These are phyloP conservation scores for Exobasidium cylindrosporum DNA, from an alignment of 1,284 basidiomycete species.

Conservation along the genomic window DNA sequence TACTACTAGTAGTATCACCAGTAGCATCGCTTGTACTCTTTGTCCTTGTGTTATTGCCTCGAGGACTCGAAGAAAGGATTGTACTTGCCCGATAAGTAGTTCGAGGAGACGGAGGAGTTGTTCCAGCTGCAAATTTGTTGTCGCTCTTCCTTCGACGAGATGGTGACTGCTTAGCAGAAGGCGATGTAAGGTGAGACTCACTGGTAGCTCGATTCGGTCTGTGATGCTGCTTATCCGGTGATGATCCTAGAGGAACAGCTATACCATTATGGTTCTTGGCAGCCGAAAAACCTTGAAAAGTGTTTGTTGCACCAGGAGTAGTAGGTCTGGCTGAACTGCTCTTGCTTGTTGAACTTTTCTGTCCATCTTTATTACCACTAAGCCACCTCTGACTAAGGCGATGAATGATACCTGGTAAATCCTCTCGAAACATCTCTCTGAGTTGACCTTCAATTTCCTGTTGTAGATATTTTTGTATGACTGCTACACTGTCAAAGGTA, in stretches of 20 bases:
- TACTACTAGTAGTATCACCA: too few species aligned
- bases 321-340: background rate
- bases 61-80: background rate
- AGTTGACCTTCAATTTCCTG: slow-evolving; percentile 92
- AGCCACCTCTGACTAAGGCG: slow-evolving; percentile 89
- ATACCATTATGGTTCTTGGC: background rate
- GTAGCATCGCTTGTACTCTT: background rate
- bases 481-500: slow-evolving; percentile 96
- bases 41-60: background rate
- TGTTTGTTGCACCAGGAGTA: background rate
- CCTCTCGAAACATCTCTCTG: slow-evolving; percentile 95
- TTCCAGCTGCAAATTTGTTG: background rate
- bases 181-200: background rate
- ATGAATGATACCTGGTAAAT: slow-evolving; percentile 95
- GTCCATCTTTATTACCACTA: slow-evolving; percentile 46
- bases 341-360: background rate
- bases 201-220: background rate
- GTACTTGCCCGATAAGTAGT: background rate
- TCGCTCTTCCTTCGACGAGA: background rate
- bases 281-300: background rate
- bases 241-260: background rate
- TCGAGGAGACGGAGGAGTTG: background rate
- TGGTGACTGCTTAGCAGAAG: background rate
- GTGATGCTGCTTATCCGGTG: background rate
- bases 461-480: slow-evolving; percentile 70